Conservation (phyloP, 2,329 filamentous ascomycete species). For the Phaeosphaeria sp. region DNA sequence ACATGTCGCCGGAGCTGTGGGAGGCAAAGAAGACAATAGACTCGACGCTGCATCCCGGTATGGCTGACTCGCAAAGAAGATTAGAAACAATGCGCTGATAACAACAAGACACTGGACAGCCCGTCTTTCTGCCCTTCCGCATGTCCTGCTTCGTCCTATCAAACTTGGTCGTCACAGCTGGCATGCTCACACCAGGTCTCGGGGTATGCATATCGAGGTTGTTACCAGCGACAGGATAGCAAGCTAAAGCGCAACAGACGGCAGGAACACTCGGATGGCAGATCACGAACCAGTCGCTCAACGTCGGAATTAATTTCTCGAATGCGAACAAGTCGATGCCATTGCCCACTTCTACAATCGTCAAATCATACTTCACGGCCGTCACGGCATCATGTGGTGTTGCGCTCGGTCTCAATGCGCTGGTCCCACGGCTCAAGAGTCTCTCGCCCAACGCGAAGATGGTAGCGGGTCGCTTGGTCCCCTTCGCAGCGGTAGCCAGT, state of each 20-base stretch:
- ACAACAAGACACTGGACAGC: conserved; percentile 80
- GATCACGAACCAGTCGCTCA: conserved; percentile 94
- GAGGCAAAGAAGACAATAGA: conserved; percentile 96
- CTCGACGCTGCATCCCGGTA: conserved; percentile 94
- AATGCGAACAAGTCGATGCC: conserved; percentile 98
- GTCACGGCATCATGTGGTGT: conserved; percentile 94
- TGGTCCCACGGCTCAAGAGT: conserved; percentile 82
- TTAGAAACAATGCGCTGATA: conserved; percentile 16
- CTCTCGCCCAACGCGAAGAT: conserved; percentile 77
- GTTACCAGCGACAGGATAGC: background rate
- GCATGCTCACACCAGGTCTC: conserved; percentile 93
- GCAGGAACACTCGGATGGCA: conserved; percentile 92
- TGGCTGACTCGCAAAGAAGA: conserved; percentile 24
- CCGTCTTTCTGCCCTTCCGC: conserved; percentile 92
- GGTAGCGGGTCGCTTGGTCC: conserved; percentile 85
- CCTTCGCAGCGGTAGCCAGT: conserved; percentile 92
- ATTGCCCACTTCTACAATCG: conserved; percentile 78
- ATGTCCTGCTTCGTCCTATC: conserved; percentile 97
- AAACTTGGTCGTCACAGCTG: conserved; percentile 92
- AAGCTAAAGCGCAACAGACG: conserved; percentile 61
- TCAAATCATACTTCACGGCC: conserved; percentile 89
- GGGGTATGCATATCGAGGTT: conserved; percentile 57
- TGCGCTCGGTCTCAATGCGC: conserved; percentile 86
- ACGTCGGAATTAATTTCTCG: conserved; percentile 96
- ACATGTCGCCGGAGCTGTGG: conserved; percentile 93